Base-by-base conservation (phyloP, 768 basidiomycete species). In the Phanerodontia chrysosporium region DNA sequence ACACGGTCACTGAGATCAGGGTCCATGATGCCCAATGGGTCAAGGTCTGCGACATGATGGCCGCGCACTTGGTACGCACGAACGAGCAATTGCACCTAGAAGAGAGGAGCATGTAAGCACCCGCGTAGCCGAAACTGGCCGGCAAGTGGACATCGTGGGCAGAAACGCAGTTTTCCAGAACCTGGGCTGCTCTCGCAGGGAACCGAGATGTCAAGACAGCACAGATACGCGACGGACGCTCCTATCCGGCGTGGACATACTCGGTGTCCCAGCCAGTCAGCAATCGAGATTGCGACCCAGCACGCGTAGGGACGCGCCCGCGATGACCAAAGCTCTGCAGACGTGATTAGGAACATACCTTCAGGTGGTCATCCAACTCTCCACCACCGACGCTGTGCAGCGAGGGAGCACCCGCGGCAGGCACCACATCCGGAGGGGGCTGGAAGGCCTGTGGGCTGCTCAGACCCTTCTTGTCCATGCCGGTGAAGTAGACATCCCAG, bases 21-120 rank as follows among this genome's bases (percentile, higher is more conserved):
- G 65, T 94, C 88, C 53, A 91, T 81, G 67, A 99, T 95, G 16
- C 95, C 95, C 18, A 99, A 83, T 30, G 97, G 97, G 71, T 99
- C 97, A 55, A 99, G 81, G 63, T 97, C 90, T 35, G 96, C 97
- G 58, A 95, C 81, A 67, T 98, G 95, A 68, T 99, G 97, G 16
- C 97, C 97, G 60, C 96, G 91, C 18, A 99, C 97, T 85, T 99
- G 97, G 75, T 97, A 99, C 2, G 97, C 97, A 58, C 97, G 89
- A 54, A 98, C 94, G 58, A 99, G 87, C 28, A 98, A 83, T 90
- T 99, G 97, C 18, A 94, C 89, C 96, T 98, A 69, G 2, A 25
- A 29, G 24, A 22, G 21, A 39, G 36, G 18, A 53, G n/a, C 52
- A 39, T 8, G 9, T 4, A 53, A 39, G 32, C 28, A 25, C 32